Evolutionary conservation across 192 early-diverging fungal species (phyloP), one percentile per base, ranked within the genome.

Genomic region (Chytriomyces confervae): DNA sequence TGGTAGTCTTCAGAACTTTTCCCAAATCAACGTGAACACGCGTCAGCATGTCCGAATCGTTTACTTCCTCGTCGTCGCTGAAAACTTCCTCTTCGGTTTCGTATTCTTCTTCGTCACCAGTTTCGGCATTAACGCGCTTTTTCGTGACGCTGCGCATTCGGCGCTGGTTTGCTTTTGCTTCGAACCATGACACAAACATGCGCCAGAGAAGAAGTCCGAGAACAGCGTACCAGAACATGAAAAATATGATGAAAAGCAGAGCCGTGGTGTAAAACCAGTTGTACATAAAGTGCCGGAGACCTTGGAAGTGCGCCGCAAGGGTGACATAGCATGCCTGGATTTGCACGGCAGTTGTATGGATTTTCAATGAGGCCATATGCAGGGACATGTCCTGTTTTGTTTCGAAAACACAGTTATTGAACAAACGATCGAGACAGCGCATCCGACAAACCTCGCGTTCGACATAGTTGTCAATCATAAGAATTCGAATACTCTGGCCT

Each of bases 261-360:
- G 84, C 90, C 0, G 90, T 91, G 9, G 90, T 88, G 45, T 85
- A 11, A 62, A 86, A 79, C 90, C 91, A 93, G 77, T 93, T 88
- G 82, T 90, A 90, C 92, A 93, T 92, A 81, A 89, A 91, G 82
- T 89, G 91, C n/a, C 90, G 81, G 2, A 92, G 81, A 6, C 91
- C 91, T 45, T 89, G 85, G 79, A 91, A 93, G 79, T 89, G 85
- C 2, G 89, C 89, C 4, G 86, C 81, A 48, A 91, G 80, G 20
- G 77, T 75, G 9, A 91, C 63, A 5, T 72, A 43, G 9, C 84
- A 84, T 4, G 51, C 61, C 69, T 92, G 92, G 5, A 88, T 81
- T 72, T 92, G 90, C 18, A 92, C 43, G 24, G 48, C 18, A 6
- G 84, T 78, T 49, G 84, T 81, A 53, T 85, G 86, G 51, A 93